Conservation (phyloP, 2,329 filamentous ascomycete genomes). For the Exophiala lecanii-corni region DNA sequence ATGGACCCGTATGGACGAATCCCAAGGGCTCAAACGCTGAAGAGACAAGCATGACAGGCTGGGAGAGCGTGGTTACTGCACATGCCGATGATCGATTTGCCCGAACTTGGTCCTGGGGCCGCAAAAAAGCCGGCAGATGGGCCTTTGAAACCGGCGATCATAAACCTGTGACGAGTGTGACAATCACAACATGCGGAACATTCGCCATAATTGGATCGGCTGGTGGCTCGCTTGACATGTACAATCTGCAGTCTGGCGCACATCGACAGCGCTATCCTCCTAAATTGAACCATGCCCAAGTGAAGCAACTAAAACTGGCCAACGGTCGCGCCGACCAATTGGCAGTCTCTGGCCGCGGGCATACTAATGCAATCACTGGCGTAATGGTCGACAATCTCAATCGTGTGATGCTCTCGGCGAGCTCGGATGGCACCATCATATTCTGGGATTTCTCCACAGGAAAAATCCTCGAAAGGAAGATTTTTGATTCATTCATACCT, state of each 20-base stretch:
- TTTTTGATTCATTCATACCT: slow-evolving; percentile 76
- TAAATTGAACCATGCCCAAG: slow-evolving; percentile 69
- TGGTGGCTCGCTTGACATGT: slow-evolving; percentile 83
- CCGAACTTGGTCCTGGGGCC: slow-evolving; percentile 97
- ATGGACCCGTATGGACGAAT: slow-evolving; percentile 79
- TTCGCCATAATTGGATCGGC: slow-evolving; percentile 88
- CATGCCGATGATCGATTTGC: slow-evolving; percentile 80
- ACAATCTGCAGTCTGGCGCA: slow-evolving; percentile 88
- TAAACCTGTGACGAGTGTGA: slow-evolving; percentile 59
- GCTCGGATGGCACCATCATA: slow-evolving; percentile 86
- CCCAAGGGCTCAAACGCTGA: slow-evolving; percentile 62
- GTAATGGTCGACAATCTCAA: slow-evolving; percentile 87
- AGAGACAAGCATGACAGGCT: slow-evolving; percentile 76
- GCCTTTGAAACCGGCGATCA: slow-evolving; percentile 77
- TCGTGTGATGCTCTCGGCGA: slow-evolving; percentile 77
- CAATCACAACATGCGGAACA: slow-evolving; percentile 86
- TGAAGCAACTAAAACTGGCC: slow-evolving; percentile 66
- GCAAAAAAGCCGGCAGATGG: slow-evolving; percentile 89
- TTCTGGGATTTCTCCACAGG: slow-evolving; percentile 97
- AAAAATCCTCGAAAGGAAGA: slow-evolving; percentile 70
- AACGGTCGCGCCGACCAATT: slow-evolving; percentile 48
- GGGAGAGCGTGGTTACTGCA: slow-evolving; percentile 94
- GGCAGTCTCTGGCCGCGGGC: slow-evolving; percentile 59
- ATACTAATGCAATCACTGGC: slow-evolving; percentile 78
- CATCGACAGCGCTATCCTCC: slow-evolving; percentile 86